Conservation (phyloP, 2,329 filamentous ascomycete genomes). For the Talaromyces sp. region DNA sequence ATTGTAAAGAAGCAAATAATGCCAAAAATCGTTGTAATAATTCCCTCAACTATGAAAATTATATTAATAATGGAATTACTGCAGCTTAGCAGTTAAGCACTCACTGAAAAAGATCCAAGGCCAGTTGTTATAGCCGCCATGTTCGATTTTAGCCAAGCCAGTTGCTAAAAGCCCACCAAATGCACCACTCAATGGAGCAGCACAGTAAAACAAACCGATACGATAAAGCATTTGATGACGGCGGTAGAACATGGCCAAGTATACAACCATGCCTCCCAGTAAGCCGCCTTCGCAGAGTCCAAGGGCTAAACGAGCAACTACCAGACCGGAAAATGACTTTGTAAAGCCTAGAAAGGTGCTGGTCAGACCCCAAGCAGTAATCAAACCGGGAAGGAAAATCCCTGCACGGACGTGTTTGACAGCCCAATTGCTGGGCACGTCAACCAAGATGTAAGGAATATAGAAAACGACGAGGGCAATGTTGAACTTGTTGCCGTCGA, state of each 20-base stretch:
- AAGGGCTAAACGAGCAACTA: conserved; percentile 27
- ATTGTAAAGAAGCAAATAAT: conserved; percentile 21
- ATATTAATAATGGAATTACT: no score
- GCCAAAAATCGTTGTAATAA: conserved; percentile 11
- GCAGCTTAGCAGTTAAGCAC: conserved; percentile 7
- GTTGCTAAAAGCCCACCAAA: conserved; percentile 35
- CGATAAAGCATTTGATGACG: conserved; percentile 30
- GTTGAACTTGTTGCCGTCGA: conserved; percentile 28
- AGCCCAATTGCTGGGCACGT: conserved; percentile 17
- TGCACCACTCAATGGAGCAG: conserved; percentile 45
- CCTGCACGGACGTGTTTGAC: neutral
- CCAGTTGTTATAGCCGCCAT: conserved; percentile 25
- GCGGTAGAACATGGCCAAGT: conserved; percentile 32
- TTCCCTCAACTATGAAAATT: neutral
- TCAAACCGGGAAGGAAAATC: neutral
- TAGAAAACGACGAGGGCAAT: conserved; percentile 32
- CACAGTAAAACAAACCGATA: conserved; percentile 45
- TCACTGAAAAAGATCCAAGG: conserved; percentile 36
- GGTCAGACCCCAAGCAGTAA: neutral
- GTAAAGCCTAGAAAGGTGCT: conserved; percentile 26
- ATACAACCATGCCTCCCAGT: conserved; percentile 30
- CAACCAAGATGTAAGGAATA: conserved; percentile 23
- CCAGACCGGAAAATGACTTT: conserved; percentile 22
- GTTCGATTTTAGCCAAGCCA: conserved; percentile 25
- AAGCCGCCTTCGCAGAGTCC: conserved; percentile 33